Base-by-base conservation (phyloP, 2,329 filamentous ascomycete species). In the Epicoccum sorghinum region DNA sequence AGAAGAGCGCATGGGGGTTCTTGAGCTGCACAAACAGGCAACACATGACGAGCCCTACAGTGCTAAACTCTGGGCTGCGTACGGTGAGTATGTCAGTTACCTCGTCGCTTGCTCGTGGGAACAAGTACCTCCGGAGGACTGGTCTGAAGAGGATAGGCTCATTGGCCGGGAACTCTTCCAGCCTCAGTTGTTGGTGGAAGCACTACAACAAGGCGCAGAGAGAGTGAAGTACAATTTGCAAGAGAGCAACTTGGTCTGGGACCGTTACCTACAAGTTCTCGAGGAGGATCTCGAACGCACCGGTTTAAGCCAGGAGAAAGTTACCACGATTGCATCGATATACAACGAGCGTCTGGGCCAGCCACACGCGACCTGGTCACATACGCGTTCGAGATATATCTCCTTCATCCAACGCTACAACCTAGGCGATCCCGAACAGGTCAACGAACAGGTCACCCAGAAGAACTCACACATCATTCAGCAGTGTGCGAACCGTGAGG, bases 191-290 rank as follows among this genome's bases (percentile, higher is more conserved):
- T 84, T 89, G 40, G 76, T 90, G 48, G 83, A 85, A 48, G 81
- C 90, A 1, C 90, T 90, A 83, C 84, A 87, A 69, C 82, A 89
- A 65, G 90, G 85, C 32, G 86, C 90, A 62, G 82, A 87, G 57
- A 84, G 86, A 37, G 89, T 90, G 47, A 85, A 87, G 68, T 90
- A 88, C 74, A 88, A 89, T 57, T 78, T 95, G 53, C 84, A 84
- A 68, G 89, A 92, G 71, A 93, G 90, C 68, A 87, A 92, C 69
- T 75, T 86, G 52, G 82, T 95, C 9, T 96, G 90, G 90, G 85
- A 93, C 68, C 86, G 87, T 60, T 93, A 89, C 82, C 81, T 91
- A 38, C 85, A 87, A 48, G 82, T 91, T 41, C 82, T 92, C 70
- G 80, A 89, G 71, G 84, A 89, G 61, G 83, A 89, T 61, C 81